Evolutionary conservation across 805 yeast genomes (phyloP), one percentile per base, ranked within the genome.

Genomic region (Yamadazyma kitorensis): DNA sequence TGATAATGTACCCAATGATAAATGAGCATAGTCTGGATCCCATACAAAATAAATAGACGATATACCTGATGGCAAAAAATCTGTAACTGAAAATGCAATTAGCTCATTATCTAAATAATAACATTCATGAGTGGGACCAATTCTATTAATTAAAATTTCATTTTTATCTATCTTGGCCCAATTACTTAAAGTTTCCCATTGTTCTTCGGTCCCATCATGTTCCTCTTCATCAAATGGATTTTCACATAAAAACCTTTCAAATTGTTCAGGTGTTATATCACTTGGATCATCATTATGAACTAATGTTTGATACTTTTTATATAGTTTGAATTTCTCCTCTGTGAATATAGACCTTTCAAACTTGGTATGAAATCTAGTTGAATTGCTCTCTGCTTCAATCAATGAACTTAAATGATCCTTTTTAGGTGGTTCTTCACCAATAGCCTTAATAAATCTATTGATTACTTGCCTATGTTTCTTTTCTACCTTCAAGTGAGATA

Each of bases 11-110:
- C 97, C 97, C 19, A 88, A 55, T 0, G 86, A 81, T 45, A 80
- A 60, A 33, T 75, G 68, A 4, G 80, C 78, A 51, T 69, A 82
- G 34, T 79, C 89, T 0, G 94, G 93, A 51, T 87, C 89, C 85
- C 93, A 86, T 9, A 88, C 77, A 52, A 89, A 84, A 54, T 89
- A 88, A 1, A 89, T 89, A 0, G 95, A 80, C 0, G 96, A 86
- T 0, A 89, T 55, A 0, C 86, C 82, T 17, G 75, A 56, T 0
- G 95, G 95, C 21, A 89, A 55, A 14, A 88, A 61, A 55, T 88
- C 97, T 19, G 83, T 51, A 1, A 88, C 86, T 0, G 85, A 85
- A 22, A 88, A 59, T 1, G 91, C 96, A 25, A 85, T 74, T 14
- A 88, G 62, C 41, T 71, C 67, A 4, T 57, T 77, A 29, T 84